A percentile compares a stretch with the other conserved stretches of the same genome.
phyloP scores from a whole-genome alignment of 192 early-diverging fungal species.

The Coemansia sp. region DNA sequence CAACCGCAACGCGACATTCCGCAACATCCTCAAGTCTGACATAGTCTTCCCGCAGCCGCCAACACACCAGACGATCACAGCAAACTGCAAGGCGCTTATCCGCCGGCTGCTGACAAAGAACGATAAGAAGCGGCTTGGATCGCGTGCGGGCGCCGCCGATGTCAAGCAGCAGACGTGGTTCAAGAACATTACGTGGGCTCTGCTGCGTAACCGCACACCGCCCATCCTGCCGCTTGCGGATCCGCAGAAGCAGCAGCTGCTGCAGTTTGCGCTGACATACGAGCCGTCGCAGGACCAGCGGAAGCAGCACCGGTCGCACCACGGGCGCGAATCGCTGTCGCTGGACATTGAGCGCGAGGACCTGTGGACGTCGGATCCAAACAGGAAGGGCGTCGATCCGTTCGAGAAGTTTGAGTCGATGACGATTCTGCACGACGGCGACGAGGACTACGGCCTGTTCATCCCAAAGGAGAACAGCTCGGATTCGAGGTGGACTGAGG shows the following conservation, averaged over 20 bases:
- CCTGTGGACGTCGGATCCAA: constrained; percentile 45
- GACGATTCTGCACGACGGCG: constrained; percentile 58
- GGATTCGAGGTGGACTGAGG: constrained; percentile 52
- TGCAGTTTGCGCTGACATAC: constrained; percentile 54
- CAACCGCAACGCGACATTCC: constrained; percentile 85
- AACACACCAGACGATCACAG: constrained; percentile 55
- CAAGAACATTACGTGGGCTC: constrained; percentile 88
- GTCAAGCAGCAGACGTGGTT: constrained; percentile 93
- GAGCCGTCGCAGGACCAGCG: constrained; percentile 53
- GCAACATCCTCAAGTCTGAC: constrained; percentile 81
- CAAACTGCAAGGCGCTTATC: constrained; percentile 70
- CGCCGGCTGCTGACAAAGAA: constrained; percentile 86
- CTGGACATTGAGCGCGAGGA: constrained; percentile 57
- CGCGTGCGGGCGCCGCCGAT: constrained; percentile 86
- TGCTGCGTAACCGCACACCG: constrained; percentile 79
- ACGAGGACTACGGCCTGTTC: constrained; percentile 54
- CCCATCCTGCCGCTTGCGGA: constrained; percentile 76
- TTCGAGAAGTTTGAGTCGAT: constrained; percentile 58
- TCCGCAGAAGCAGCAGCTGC: constrained; percentile 57
- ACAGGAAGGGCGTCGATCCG: constrained; percentile 48
- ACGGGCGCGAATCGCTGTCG: constrained; percentile 41
- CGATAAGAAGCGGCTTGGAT: constrained; percentile 85
- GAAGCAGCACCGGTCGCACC: constrained; percentile 7
- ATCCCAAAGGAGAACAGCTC: constrained; percentile 55
- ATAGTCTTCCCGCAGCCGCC: constrained; percentile 68